Conservation (phyloP, 805 yeast genomes). For the Candida insectalens region DNA sequence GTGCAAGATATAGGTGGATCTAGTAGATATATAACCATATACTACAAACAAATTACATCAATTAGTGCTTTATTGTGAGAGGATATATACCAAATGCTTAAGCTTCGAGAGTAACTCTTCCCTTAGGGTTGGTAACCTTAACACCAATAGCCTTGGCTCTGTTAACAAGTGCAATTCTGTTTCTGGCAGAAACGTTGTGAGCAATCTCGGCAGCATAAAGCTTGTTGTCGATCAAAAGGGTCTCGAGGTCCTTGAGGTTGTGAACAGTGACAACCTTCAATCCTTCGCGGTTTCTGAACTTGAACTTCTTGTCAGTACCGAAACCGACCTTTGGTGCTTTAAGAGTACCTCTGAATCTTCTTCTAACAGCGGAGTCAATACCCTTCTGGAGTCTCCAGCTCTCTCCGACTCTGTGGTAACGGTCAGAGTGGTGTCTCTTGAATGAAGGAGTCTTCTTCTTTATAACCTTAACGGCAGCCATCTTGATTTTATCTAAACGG, state of each 20-base stretch:
- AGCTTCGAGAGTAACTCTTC: slow-evolving; percentile 97
- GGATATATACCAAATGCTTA: slow-evolving; percentile 31
- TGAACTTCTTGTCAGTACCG: slow-evolving; percentile 99
- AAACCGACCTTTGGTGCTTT: slow-evolving; percentile 99
- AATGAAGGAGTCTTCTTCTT: slow-evolving; percentile 98
- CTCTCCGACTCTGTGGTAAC: slow-evolving; percentile 96
- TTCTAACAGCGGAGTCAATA: slow-evolving; percentile 99
- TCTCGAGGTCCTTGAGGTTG: slow-evolving; percentile 90
- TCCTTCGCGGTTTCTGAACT: slow-evolving; percentile 92
- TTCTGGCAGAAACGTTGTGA: slow-evolving; percentile 95
- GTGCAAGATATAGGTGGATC: not conserved
- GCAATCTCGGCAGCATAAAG: slow-evolving; percentile 99
- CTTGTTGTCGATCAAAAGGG: slow-evolving; percentile 93
- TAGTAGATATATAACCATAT: not conserved
- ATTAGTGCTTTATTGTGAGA: not conserved
- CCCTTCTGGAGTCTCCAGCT: slow-evolving; percentile 99
- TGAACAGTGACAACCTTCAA: slow-evolving; percentile 94
- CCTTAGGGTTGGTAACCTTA: slow-evolving; percentile 98
- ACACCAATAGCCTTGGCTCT: slow-evolving; percentile 98
- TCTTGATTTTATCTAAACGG: slow-evolving; percentile 81
- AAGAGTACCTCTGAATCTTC: slow-evolving; percentile 99
- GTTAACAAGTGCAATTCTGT: slow-evolving; percentile 93
- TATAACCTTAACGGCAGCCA: slow-evolving; percentile 98
- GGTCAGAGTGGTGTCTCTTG: slow-evolving; percentile 99
- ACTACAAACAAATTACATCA: not conserved